A percentile compares a stretch with the other conserved stretches of the same genome.
phyloP scores from a whole-genome alignment of 768 basidiomycete species.

The Russula sp. region DNA sequence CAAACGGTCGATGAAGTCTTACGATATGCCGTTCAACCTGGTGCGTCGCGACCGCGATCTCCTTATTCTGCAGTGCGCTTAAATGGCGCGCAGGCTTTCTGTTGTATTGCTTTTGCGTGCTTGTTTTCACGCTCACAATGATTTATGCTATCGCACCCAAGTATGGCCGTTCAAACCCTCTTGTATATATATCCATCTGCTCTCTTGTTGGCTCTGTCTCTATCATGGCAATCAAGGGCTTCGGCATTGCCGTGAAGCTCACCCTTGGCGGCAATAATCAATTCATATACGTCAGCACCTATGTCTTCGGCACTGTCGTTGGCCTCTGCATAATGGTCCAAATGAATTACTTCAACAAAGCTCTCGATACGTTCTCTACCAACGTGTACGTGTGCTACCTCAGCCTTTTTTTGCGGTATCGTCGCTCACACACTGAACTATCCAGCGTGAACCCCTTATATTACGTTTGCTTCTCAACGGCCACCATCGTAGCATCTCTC shows the following conservation, averaged over 20 bases:
- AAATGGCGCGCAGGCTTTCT: conserved; percentile 66
- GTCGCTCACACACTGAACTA: neutral
- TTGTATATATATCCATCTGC: conserved; percentile 95
- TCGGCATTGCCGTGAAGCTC: conserved; percentile 94
- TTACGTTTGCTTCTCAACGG: conserved; percentile 94
- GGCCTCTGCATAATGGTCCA: conserved; percentile 83
- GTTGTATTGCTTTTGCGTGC: conserved; percentile 82
- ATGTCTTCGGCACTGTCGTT: conserved; percentile 85
- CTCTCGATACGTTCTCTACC: conserved; percentile 92
- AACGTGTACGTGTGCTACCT: conserved; percentile 71
- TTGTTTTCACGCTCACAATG: conserved; percentile 79
- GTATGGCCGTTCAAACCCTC: conserved; percentile 82
- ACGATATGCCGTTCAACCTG: conserved; percentile 88
- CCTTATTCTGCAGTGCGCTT: neutral
- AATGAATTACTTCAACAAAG: conserved; percentile 99
- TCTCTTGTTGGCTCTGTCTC: conserved; percentile 93
- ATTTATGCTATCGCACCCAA: conserved; percentile 81
- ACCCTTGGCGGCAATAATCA: conserved; percentile 93
- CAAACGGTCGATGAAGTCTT: conserved; percentile 93
- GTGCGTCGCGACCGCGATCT: conserved; percentile 43
- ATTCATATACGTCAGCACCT: conserved; percentile 92
- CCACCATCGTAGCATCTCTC: conserved; percentile 89
- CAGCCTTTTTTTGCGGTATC: neutral
- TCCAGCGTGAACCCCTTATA: conserved; percentile 94
- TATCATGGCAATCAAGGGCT: conserved; percentile 99